A percentile compares a stretch with the other conserved stretches of the same genome.
Evolutionary conservation across 2,329 filamentous ascomycete genomes (phyloP).

Genomic region (Apiospora kogelbergensis): DNA sequence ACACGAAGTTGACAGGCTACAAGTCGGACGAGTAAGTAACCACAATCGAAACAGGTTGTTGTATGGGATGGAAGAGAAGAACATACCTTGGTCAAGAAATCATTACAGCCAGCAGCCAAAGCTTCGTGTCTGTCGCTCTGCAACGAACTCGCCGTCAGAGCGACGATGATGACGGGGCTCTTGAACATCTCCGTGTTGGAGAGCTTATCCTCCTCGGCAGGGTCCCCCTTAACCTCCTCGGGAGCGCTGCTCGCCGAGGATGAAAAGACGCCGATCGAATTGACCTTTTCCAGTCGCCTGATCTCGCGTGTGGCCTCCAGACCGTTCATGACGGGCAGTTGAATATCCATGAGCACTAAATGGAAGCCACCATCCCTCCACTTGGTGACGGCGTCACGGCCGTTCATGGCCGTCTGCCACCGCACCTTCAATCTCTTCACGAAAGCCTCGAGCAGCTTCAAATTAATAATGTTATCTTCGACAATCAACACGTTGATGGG

Average conservation of each 20-base stretch:
- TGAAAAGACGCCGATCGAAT: slow-evolving; percentile 88
- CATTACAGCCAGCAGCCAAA: slow-evolving; percentile 92
- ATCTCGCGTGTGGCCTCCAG: slow-evolving; percentile 96
- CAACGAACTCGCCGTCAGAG: slow-evolving; percentile 88
- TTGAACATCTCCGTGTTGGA: slow-evolving; percentile 76
- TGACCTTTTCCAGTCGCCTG: slow-evolving; percentile 81
- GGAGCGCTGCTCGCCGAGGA: slow-evolving; percentile 60
- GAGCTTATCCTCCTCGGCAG: slow-evolving; percentile 67
- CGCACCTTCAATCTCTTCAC: slow-evolving; percentile 94
- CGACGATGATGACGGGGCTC: slow-evolving; percentile 96
- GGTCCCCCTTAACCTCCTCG: slow-evolving; percentile 45
- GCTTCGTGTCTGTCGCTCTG: slow-evolving; percentile 96
- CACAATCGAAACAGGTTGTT: neutral
- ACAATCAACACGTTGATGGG: slow-evolving; percentile 98
- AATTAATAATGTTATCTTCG: slow-evolving; percentile 97
- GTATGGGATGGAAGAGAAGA: neutral
- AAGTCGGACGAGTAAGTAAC: neutral
- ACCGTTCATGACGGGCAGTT: slow-evolving; percentile 94
- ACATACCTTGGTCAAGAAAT: slow-evolving; percentile 92
- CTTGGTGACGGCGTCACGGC: slow-evolving; percentile 86
- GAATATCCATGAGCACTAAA: slow-evolving; percentile 97
- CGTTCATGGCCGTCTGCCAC: slow-evolving; percentile 97
- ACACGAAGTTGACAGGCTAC: slow-evolving; percentile 94
- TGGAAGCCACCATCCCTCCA: slow-evolving; percentile 94
- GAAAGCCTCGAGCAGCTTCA: slow-evolving; percentile 89